Percentiles rank a stretch among this genome's conserved stretches.
These are phyloP conservation scores for Metschnikowia matae DNA, from an alignment of 805 yeast species.

Conservation along the genomic window DNA sequence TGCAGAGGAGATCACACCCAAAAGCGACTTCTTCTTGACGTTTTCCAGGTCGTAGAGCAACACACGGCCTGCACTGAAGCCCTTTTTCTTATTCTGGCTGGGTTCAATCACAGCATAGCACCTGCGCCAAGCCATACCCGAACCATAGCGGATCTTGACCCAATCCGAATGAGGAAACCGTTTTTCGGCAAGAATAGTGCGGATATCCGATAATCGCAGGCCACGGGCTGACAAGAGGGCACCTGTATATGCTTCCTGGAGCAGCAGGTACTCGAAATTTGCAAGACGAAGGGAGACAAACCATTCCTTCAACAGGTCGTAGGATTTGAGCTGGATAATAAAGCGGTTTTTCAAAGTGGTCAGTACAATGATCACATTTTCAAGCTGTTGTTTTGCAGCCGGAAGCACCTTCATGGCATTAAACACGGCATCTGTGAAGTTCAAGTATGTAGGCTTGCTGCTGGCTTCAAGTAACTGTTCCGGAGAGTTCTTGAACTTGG, in stretches of 20 bases:
- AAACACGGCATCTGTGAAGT: conserved; percentile 85
- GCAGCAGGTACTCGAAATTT: conserved; percentile 70
- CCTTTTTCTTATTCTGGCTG: conserved; percentile 46
- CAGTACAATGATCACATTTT: conserved; percentile 80
- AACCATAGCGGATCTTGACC: conserved; percentile 91
- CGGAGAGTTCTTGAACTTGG: conserved; percentile 49
- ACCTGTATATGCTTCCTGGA: conserved; percentile 96
- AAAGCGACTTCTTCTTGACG: conserved; percentile 60
- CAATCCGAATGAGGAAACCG: conserved; percentile 88
- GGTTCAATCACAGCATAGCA: conserved; percentile 89
- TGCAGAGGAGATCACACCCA: conserved; percentile 76
- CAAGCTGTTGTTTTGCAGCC: conserved; percentile 56
- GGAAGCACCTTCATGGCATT: conserved; percentile 68
- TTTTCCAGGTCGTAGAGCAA: conserved; percentile 82
- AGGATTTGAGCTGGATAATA: conserved; percentile 70
- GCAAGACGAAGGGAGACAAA: conserved; percentile 77
- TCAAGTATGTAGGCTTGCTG: conserved; percentile 79
- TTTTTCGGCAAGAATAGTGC: conserved; percentile 78
- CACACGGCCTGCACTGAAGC: conserved; percentile 57
- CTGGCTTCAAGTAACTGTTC: conserved; percentile 53
- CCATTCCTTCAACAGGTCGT: conserved; percentile 69
- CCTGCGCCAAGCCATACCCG: conserved; percentile 97
- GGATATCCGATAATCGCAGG: conserved; percentile 77
- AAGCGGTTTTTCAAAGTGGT: conserved; percentile 90
- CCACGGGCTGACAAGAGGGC: conserved; percentile 92